A percentile compares a stretch with the other conserved stretches of the same genome.
Evolutionary conservation across 2,329 filamentous ascomycete species (phyloP).

Genomic region (Colletotrichum sp.): DNA sequence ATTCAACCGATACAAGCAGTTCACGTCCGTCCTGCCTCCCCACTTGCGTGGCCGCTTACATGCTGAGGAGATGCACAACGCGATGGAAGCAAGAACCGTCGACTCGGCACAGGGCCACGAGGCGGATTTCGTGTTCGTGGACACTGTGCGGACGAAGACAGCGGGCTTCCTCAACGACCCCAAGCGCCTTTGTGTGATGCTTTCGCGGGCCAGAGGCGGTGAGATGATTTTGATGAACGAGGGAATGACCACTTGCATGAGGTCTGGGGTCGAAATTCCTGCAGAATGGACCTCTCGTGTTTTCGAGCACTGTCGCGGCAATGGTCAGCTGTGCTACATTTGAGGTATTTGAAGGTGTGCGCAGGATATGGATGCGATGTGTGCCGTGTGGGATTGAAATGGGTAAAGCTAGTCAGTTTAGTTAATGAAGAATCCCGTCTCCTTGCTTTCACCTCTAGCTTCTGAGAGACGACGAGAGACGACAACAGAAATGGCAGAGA

Average conservation of each 20-base stretch:
- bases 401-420: neutral
- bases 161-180: slow-evolving; percentile 48
- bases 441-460: neutral
- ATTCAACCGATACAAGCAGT: slow-evolving; percentile 35
- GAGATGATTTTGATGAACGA: slow-evolving; percentile 52
- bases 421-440: neutral
- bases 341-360: slow-evolving; percentile 24
- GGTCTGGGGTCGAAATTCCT: neutral
- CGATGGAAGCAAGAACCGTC: slow-evolving; percentile 38
- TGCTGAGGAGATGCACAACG: neutral
- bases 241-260: slow-evolving; percentile 31
- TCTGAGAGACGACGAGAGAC: neutral
- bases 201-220: slow-evolving; percentile 48
- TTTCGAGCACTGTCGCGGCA: slow-evolving; percentile 1
- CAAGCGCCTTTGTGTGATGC: slow-evolving; percentile 49
- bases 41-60: neutral
- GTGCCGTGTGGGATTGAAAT: neutral
- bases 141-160: slow-evolving; percentile 45
- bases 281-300: slow-evolving; percentile 15
- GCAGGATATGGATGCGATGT: slow-evolving; percentile 16
- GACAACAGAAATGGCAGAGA: neutral
- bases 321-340: neutral
- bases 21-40: neutral
- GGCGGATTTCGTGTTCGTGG: slow-evolving; percentile 52
- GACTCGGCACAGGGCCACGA: slow-evolving; percentile 53